phyloP scores from a whole-genome alignment of 116 monocot species.

The Posidonia oceanica region DNA sequence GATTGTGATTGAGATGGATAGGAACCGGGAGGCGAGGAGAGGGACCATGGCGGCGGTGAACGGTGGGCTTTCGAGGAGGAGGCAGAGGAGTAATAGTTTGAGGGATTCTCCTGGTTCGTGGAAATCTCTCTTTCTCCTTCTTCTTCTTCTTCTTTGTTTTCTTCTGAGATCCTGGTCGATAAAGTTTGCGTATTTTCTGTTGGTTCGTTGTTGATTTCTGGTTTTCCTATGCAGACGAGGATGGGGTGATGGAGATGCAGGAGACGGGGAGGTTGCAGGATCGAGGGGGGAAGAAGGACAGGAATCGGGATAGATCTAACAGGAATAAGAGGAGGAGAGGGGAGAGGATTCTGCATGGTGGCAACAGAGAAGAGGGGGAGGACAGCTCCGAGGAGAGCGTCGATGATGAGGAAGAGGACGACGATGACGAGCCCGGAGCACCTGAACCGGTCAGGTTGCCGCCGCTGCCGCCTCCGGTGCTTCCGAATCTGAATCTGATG shows the following conservation, averaged over 20 bases:
- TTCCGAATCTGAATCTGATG: background rate
- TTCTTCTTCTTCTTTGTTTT: too few species aligned
- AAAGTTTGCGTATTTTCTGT: slow-evolving; percentile 2
- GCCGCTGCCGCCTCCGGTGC: slow-evolving; percentile 13
- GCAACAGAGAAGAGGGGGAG: too few species aligned
- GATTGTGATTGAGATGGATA: slow-evolving; percentile 40
- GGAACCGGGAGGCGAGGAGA: slow-evolving; percentile 75
- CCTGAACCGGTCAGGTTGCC: slow-evolving; percentile 13
- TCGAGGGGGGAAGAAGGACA: slow-evolving; percentile 48
- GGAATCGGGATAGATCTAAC: slow-evolving; percentile 44
- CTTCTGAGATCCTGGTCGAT: background rate
- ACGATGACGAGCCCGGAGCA: slow-evolving; percentile 13
- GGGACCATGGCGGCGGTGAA: slow-evolving; percentile 44
- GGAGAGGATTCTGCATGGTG: too few species aligned
- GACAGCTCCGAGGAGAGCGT: too few species aligned
- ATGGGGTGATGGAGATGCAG: too few species aligned
- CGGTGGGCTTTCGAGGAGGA: slow-evolving; percentile 31
- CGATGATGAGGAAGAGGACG: slow-evolving; percentile 78
- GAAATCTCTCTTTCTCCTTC: too few species aligned
- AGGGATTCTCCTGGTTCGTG: slow-evolving; percentile 75
- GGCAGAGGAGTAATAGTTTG: too few species aligned
- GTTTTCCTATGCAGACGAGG: too few species aligned
- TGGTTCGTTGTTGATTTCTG: slow-evolving; percentile 1
- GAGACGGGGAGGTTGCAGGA: too few species aligned
- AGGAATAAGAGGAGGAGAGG: too few species aligned